Evolutionary conservation across 768 basidiomycete species (phyloP), one percentile per base, ranked within the genome.

Genomic region (Amyloporia xantha): DNA sequence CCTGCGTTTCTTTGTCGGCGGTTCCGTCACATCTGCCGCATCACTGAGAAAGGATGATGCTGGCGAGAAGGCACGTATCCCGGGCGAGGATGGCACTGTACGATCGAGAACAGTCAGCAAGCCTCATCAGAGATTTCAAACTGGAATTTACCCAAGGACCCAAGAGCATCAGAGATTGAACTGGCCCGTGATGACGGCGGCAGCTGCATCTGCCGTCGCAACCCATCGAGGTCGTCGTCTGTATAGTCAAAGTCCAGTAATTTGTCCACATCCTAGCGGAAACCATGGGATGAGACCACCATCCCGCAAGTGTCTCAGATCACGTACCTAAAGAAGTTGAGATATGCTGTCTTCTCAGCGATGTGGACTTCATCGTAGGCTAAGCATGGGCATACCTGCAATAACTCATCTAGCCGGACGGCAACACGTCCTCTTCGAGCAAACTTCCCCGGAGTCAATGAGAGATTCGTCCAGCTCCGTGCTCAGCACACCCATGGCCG

Each of bases 171-270:
- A 26, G 70, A 69, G 21, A 70, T 64, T 24, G 78, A 75, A 45
- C 77, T 76, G 23, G 75, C 71, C 44, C 70, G 67, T 12, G 78
- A 75, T 17, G 78, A 75, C 20, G 72, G 70, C 0, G 76, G 74
- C 28, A 77, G 63, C 47, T 66, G 68, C 79, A 91, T 84, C 65
- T 86, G 86, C 57, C 79, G 78, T 51, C 84, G 78, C 49, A 90
- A 62, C 15, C 84, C 82, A 23, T 71, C 59, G 38, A 91, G 80
- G 54, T 83, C 81, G 17, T 79, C 79, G 64, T 91, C 82, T 11
- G 69, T 69, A 63, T 90, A 90, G 41, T 75, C 72, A 57, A 93
- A 93, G 66, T 91, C 85, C n/a, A 86, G 71, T 9, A 94, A 71
- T 58, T 79, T 79, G 41, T 80, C 81, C 26, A 74, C 75, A 63